Evolutionary conservation across 495 filamentous ascomycete species (phyloP), one percentile per base, ranked within the genome.

Genomic region (Viridothelium virens): DNA sequence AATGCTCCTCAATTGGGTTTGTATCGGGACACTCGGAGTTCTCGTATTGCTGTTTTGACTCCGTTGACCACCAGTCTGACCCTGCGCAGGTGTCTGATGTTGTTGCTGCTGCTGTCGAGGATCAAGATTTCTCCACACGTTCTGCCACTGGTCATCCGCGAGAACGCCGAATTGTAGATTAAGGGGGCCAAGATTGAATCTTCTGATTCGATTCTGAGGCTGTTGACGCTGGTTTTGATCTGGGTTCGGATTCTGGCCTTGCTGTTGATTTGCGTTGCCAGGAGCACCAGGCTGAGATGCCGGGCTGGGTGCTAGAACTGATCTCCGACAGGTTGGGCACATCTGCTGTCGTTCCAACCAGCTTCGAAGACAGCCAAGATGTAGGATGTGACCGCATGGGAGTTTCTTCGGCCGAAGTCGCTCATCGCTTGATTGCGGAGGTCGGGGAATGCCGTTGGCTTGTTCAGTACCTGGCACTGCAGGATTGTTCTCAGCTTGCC

Each of bases 311-410:
- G 56, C 71, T 1, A 89, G 77, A 38, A 98, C 95, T 31, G 94
- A 84, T 38, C 90, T 83, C 65, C 94, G 86, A 74, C 94, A 98
- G 2, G 93, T 97, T 11, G 94, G 94, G 75, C 94, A 98, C 33
- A 94, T 92, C 75, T 97, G 95, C 75, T 98, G 94, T 64, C 94
- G 86, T 78, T 97, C 94, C n/a, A 98, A 79, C 94, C 94, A 98
- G 74, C 93, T 95, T 72, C 91, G 87, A 56, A 98, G 84, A 73
- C 94, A 98, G 25, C 91, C 86, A 69, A 96, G 91, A 76, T 98
- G 94, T 39, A 98, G 78, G 59, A 97, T 92, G 74, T 98, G 94
- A 2, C 93, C 92, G 74, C 94, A 98, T 0, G 94, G 94, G 10
- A 98, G 84, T 77, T 95, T 96, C 78, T 97, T 98, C 11, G 95